phyloP scores from a whole-genome alignment of 495 filamentous ascomycete species.

The Ramalina peruviana region DNA sequence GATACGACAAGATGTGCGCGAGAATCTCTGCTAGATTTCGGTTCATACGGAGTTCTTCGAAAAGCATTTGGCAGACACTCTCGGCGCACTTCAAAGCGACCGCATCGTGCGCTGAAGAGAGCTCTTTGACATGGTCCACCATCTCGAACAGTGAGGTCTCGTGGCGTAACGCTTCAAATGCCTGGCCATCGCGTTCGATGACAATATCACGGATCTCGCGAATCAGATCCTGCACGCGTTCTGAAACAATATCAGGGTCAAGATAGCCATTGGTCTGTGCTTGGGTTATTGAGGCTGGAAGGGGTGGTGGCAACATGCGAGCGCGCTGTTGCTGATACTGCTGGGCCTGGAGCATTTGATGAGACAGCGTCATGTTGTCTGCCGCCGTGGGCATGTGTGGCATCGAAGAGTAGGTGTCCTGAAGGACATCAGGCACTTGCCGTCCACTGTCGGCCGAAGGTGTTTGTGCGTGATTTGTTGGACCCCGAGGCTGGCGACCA shows the following conservation, averaged over 20 bases:
- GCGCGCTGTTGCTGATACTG: conserved; percentile 44
- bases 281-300: conserved; percentile 30
- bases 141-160: conserved; percentile 50
- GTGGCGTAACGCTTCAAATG: conserved; percentile 52
- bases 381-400: conserved; percentile 67
- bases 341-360: conserved; percentile 47
- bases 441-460: conserved; percentile 43
- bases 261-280: conserved; percentile 50
- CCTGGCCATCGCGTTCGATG: conserved; percentile 51
- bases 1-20: conserved; percentile 61
- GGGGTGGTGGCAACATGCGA: conserved; percentile 30
- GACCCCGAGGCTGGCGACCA: conserved; percentile 59
- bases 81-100: conserved; percentile 53
- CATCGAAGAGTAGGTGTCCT: conserved; percentile 66
- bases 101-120: conserved; percentile 41
- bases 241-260: conserved; percentile 46
- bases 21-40: conserved; percentile 69
- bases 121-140: conserved; percentile 40
- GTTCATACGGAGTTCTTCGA: conserved; percentile 35
- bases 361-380: conserved; percentile 61
- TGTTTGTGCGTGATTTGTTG: conserved; percentile 39
- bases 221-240: conserved; percentile 56
- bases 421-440: conserved; percentile 59
- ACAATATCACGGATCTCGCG: conserved; percentile 52
- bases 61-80: conserved; percentile 58